These are phyloP conservation scores for Spirogloea muscicola DNA, from an alignment of 139 green algal genomes.

Conservation along the genomic window DNA sequence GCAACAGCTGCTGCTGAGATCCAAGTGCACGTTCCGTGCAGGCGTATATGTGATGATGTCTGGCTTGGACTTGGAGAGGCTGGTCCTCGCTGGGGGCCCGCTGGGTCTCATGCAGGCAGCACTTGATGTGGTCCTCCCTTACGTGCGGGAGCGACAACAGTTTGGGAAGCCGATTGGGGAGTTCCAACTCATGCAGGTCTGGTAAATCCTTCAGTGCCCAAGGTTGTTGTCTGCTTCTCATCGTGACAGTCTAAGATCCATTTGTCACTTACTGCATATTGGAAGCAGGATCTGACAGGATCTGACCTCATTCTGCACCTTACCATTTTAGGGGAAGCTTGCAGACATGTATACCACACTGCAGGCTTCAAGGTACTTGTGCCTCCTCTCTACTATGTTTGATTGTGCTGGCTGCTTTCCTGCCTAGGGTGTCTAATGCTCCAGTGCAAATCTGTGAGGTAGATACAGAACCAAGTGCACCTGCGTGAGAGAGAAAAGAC, in stretches of 20 bases:
- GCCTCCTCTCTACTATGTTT: too few species aligned
- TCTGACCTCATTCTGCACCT: not conserved
- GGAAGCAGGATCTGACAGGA: too few species aligned
- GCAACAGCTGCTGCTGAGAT: too few species aligned
- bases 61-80: conserved; percentile 84
- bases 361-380: conserved; percentile 30
- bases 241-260: not conserved
- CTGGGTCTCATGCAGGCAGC: conserved; percentile 77
- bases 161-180: conserved; percentile 81
- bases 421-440: too few species aligned
- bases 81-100: conserved; percentile 83
- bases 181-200: conserved; percentile 72
- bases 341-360: conserved; percentile 86
- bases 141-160: conserved; percentile 75
- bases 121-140: conserved; percentile 78
- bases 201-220: not conserved
- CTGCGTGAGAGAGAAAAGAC: too few species aligned
- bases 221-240: not conserved
- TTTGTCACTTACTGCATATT: too few species aligned
- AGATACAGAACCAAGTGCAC: too few species aligned
- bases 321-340: conserved; percentile 65
- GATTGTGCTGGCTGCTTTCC: conserved; percentile 3
- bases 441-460: too few species aligned
- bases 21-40: too few species aligned
- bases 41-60: conserved; percentile 83